Conservation (phyloP, 1,284 basidiomycete genomes). For the Porogramme epimiltina region DNA sequence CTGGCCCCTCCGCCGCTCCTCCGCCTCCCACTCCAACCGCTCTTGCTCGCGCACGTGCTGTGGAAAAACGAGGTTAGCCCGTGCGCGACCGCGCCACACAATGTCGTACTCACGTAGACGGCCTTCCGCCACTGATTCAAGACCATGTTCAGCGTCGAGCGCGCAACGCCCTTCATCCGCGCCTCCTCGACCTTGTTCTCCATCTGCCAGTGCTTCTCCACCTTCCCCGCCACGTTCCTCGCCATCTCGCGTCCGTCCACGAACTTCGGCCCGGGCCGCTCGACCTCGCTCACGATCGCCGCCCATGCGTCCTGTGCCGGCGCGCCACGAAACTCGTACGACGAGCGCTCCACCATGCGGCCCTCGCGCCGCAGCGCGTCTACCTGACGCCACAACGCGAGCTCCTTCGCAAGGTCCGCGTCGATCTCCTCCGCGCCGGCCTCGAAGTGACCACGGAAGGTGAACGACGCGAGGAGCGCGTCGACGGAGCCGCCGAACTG, state of each 20-base stretch:
- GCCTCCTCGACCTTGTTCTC: conserved; percentile 68
- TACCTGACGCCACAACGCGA: conserved; percentile 53
- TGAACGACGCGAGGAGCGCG: conserved; percentile 64
- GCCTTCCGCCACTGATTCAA: conserved; percentile 89
- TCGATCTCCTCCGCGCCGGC: conserved; percentile 46
- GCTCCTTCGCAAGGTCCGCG: conserved; percentile 49
- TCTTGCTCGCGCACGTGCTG: conserved; percentile 77
- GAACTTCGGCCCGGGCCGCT: conserved; percentile 40
- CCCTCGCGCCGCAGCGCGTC: conserved; percentile 45
- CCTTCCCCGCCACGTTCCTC: conserved; percentile 64
- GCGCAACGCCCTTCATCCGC: conserved; percentile 68
- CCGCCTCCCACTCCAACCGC: conserved; percentile 55
- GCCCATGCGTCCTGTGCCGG: conserved; percentile 46
- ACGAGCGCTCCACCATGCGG: conserved; percentile 29
- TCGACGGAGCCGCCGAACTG: conserved; percentile 56
- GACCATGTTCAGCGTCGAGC: conserved; percentile 71
- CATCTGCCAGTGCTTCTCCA: conserved; percentile 82
- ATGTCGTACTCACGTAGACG: conserved; percentile 65
- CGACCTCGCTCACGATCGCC: conserved; percentile 48
- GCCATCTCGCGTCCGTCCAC: conserved; percentile 52
- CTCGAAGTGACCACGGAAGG: conserved; percentile 49
- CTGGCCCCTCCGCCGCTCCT: conserved; percentile 71
- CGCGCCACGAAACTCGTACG: conserved; percentile 13
- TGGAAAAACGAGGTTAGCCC: conserved; percentile 1
- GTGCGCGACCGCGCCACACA: neutral